phyloP scores from a whole-genome alignment of 306 rosid species.

The Castanea mollissima region DNA sequence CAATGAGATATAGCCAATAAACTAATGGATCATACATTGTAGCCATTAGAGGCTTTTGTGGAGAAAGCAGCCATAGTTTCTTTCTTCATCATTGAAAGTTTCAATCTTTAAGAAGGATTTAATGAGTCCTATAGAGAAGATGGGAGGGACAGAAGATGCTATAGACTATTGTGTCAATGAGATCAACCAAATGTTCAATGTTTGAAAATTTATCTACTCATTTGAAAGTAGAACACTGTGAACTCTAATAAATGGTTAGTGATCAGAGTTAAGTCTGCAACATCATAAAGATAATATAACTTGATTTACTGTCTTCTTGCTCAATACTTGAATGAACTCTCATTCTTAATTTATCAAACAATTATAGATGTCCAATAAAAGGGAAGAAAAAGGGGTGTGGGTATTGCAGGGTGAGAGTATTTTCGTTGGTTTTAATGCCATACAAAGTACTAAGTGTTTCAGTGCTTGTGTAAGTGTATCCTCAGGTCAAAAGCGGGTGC shows the following conservation, averaged over 20 bases:
- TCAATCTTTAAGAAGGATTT: neutral
- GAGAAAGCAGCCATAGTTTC: slow-evolving; percentile 45
- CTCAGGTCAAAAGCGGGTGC: slow-evolving; percentile 54
- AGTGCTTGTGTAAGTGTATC: slow-evolving; percentile 10
- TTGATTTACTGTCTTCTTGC: neutral
- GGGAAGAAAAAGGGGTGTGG: neutral
- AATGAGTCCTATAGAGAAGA: neutral
- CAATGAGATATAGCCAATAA: slow-evolving; percentile 69
- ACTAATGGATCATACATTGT: slow-evolving; percentile 37
- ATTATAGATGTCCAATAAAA: neutral
- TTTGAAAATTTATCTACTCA: neutral
- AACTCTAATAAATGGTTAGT: no score
- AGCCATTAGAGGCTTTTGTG: slow-evolving; percentile 36
- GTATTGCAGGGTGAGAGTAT: neutral
- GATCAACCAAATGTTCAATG: neutral
- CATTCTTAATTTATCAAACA: neutral
- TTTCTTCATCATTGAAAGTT: slow-evolving; percentile 26
- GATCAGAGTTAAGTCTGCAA: neutral
- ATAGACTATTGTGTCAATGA: slow-evolving; percentile 13
- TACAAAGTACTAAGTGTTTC: slow-evolving; percentile 11
- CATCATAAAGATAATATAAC: neutral
- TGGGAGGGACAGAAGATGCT: slow-evolving; percentile 21
- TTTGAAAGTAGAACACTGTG: neutral
- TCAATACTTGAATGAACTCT: neutral
- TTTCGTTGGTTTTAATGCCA: neutral